A percentile compares a stretch with the other conserved stretches of the same genome.
Conservation (phyloP, 2,329 filamentous ascomycete genomes). For the Sphaerulina populicola region DNA sequence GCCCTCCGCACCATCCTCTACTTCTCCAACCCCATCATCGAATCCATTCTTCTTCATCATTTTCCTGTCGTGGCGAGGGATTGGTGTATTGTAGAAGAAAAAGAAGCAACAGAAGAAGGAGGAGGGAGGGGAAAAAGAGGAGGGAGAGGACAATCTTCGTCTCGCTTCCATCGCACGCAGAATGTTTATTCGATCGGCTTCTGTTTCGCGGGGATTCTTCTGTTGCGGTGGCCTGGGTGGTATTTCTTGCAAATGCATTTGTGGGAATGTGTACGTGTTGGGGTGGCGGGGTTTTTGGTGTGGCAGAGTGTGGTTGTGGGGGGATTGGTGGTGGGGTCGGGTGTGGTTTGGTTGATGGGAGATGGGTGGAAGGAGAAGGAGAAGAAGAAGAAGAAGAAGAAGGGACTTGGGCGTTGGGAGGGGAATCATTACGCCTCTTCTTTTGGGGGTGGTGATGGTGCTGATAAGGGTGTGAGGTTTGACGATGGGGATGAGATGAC, state of each 20-base stretch:
- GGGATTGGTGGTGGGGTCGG: background rate
- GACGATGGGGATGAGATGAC: background rate
- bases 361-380: too few relatives aligned
- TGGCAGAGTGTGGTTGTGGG: background rate
- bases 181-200: background rate
- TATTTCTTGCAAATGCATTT: background rate
- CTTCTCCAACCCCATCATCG: background rate
- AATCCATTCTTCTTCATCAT: background rate
- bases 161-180: background rate
- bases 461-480: background rate
- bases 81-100: background rate
- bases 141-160: background rate
- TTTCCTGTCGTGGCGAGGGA: background rate
- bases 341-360: background rate
- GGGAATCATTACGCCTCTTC: too few relatives aligned
- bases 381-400: too few relatives aligned
- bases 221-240: slow-evolving; percentile 2
- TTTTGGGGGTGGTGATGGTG: too few relatives aligned
- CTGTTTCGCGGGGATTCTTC: background rate
- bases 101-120: background rate
- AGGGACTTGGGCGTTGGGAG: too few relatives aligned
- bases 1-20: background rate
- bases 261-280: background rate
- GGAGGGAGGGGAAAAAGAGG: too few relatives aligned
- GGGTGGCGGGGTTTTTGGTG: background rate